Conservation (phyloP, 2,329 filamentous ascomycete genomes). For the Sporothrix brunneoviolacea region DNA sequence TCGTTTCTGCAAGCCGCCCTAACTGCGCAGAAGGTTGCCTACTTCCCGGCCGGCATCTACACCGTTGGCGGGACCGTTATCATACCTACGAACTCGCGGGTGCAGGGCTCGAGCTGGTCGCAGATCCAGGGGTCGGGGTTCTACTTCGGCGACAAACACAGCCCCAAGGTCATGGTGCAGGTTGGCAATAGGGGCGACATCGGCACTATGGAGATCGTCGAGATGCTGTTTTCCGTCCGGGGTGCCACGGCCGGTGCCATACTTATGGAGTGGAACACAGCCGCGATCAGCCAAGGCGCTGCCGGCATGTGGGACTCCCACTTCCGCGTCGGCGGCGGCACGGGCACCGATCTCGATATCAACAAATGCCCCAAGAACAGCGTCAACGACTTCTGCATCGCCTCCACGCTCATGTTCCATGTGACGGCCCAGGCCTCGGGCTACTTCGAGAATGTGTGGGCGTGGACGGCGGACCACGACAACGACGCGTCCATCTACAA, state of each 20-base stretch:
- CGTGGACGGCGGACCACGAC: slow-evolving; percentile 59
- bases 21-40: too few species aligned
- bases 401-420: slow-evolving; percentile 46
- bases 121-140: slow-evolving; percentile 38
- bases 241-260: slow-evolving; percentile 62
- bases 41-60: too few species aligned
- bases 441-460: slow-evolving; percentile 48
- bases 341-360: slow-evolving; percentile 57
- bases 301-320: slow-evolving; percentile 61
- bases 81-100: slow-evolving; percentile 56
- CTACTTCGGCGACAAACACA: slow-evolving; percentile 53
- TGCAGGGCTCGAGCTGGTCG: slow-evolving; percentile 66
- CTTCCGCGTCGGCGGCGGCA: slow-evolving; percentile 62
- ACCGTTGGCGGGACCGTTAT: too few species aligned
- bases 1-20: too few species aligned
- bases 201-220: slow-evolving; percentile 61
- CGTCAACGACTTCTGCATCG: slow-evolving; percentile 46
- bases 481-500: too few species aligned
- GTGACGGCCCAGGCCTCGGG: slow-evolving; percentile 35
- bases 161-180: slow-evolving; percentile 60
- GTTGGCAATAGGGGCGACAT: slow-evolving; percentile 54
- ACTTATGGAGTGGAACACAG: slow-evolving; percentile 66
- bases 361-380: slow-evolving; percentile 46
- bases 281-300: slow-evolving; percentile 37
- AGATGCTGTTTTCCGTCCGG: slow-evolving; percentile 59